Base-by-base conservation (phyloP, 1,284 basidiomycete species). In the Ceratobasidium sp. region DNA sequence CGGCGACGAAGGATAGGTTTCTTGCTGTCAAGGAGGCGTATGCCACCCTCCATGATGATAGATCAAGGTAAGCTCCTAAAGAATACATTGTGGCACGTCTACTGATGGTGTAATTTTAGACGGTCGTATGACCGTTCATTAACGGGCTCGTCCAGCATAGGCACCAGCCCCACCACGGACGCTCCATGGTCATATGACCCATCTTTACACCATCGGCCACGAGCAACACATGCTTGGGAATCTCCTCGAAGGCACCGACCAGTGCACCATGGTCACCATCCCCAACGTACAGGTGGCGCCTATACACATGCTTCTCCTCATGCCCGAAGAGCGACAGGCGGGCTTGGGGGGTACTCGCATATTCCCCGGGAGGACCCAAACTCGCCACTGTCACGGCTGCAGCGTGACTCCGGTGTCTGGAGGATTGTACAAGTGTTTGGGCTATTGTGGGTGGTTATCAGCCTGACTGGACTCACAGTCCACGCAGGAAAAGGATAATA, bases 211-310 rank as follows among this genome's bases (percentile, higher is more conserved):
- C 77, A 69, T 43, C 76, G 74, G 9, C 58, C 76, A 0, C 68
- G 77, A 22, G 77, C 77, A 2, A 76, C 76, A 37, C 71, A 77
- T 34, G 76, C 77, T 22, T 77, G 75, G 77, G 76, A 76, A 39
- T 58, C 68, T 29, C 54, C 56, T 53, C 58, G 69, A 34, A 53
- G 51, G 24, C 73, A 58, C 54, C 27, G 71, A 22, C 34, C 69
- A 4, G 48, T 53, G 8, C 54, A 65, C 24, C 68, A 68, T 39
- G 37, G 51, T 53, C 61, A 59, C n/a, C 53, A 59, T 66, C 58
- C 68, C 9, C 75, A 74, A 7, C 39, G 58, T 27, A 62, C 68
- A 1, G 19, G 53, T 24, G 39, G 69, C 22, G 53, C n/a, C 13
- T 71, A 51, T 48, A 71, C 43, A 13, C 73, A 69, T 48, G 69